phyloP scores from a whole-genome alignment of 2,329 filamentous ascomycete genomes.

The Purpureocillium lavendulum region DNA sequence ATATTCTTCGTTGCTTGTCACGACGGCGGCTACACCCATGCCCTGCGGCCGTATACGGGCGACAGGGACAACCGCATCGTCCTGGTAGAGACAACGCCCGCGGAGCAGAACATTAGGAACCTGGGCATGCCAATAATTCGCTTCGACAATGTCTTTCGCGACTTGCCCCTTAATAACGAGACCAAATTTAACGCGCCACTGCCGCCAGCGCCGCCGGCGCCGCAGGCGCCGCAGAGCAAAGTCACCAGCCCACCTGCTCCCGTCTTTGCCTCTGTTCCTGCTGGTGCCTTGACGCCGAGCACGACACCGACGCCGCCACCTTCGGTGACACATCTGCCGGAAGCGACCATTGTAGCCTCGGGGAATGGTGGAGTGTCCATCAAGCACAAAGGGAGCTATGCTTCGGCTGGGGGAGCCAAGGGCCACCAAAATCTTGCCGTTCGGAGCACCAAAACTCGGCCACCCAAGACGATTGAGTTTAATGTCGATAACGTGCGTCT shows the following conservation, averaged over 20 bases:
- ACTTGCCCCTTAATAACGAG: background rate
- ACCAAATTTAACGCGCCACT: background rate
- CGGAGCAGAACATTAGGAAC: background rate
- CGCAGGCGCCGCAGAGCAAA: background rate
- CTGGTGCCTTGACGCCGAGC: background rate
- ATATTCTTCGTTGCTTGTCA: conserved; percentile 1
- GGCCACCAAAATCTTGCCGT: background rate
- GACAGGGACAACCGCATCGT: background rate
- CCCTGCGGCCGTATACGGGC: background rate
- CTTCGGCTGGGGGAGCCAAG: background rate
- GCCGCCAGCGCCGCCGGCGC: background rate
- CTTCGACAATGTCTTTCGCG: background rate
- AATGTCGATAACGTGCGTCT: background rate
- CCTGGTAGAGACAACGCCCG: conserved; percentile 1
- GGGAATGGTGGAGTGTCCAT: background rate
- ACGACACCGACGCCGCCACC: background rate
- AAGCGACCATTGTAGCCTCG: background rate
- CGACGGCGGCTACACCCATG: background rate
- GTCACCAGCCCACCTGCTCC: no score
- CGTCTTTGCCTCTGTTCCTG: no score
- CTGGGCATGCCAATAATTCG: background rate
- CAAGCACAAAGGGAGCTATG: background rate
- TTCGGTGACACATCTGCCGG: background rate
- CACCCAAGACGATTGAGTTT: background rate
- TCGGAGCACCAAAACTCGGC: background rate